Evolutionary conservation across 495 filamentous ascomycete genomes (phyloP), one percentile per base, ranked within the genome.

Genomic region (Neohortaea acidophila): DNA sequence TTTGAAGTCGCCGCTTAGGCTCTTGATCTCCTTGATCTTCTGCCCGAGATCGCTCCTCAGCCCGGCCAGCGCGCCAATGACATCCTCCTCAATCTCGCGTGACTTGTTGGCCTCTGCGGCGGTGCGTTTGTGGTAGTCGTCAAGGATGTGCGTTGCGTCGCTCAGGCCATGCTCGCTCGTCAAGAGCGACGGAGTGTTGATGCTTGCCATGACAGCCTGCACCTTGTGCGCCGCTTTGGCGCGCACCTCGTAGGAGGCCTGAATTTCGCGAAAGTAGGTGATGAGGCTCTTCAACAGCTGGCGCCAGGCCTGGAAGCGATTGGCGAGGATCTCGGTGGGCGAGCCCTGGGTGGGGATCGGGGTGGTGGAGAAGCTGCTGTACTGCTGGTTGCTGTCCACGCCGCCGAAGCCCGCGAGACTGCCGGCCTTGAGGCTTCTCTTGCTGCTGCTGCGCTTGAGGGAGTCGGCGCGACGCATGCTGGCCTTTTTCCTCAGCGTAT

Each of bases 1-100:
- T 55, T 93, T 93, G 58, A 97, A 97, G 58, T 97, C 89, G 2
- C 82, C 77, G 4, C 84, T 77, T 4, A 97, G 64, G 41, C 70
- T 78, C 58, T 89, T 92, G 58, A 97, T 96, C 60, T 97, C 89
- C 60, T 94, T 96, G 51, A 87, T 89, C 63, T 97, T 97, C 60
- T 87, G 82, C 37, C 78, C 75, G 13, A 97, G 66, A 57, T 97
- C 89, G 50, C 74, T 84, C 31, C 89, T 64, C 17, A 97, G 64
- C 11, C 82, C 85, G 4, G 77, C 84, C 31, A 97, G 67, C 37
- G 84, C 81, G 30, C 77, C 69, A 44, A 96, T 84, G 23, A 97
- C 82, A 48, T 94, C 85, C 39, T 73, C 75, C 58, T 94, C 83
- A 41, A 94, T 85, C 45, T 91, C 82, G 19, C 72, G 75, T 3